These are phyloP conservation scores for Arthrocladium fulminans DNA, from an alignment of 2,329 filamentous ascomycete genomes.

Conservation along the genomic window DNA sequence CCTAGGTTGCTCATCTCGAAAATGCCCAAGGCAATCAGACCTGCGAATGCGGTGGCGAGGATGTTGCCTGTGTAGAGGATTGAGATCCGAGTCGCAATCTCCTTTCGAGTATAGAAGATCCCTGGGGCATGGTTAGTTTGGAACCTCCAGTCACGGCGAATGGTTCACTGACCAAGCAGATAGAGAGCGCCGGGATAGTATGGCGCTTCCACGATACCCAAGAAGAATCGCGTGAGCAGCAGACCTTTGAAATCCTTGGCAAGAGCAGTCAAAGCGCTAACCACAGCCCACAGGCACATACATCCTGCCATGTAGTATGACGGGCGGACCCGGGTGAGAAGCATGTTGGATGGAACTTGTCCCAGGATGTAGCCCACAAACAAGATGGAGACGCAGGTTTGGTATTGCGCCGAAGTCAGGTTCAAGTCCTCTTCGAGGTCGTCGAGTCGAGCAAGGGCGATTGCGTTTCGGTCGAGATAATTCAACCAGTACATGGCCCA, in stretches of 20 bases:
- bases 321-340: slow-evolving; percentile 10
- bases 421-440: slow-evolving; percentile 24
- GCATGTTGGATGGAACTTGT: slow-evolving; percentile 20
- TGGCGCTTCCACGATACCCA: slow-evolving; percentile 32
- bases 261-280: slow-evolving; percentile 29
- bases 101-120: slow-evolving; percentile 58
- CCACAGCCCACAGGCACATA: slow-evolving; percentile 29
- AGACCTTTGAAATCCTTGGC: slow-evolving; percentile 34
- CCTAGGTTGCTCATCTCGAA: slow-evolving; percentile 49
- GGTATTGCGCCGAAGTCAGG: slow-evolving; percentile 24
- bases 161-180: slow-evolving; percentile 36
- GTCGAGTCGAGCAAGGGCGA: slow-evolving; percentile 26
- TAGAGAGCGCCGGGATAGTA: slow-evolving; percentile 58
- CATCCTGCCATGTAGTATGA: slow-evolving; percentile 31
- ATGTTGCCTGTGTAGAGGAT: slow-evolving; percentile 53
- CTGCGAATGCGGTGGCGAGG: slow-evolving; percentile 52
- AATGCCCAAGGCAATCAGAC: slow-evolving; percentile 51
- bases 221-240: slow-evolving; percentile 33
- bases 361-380: slow-evolving; percentile 23
- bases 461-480: slow-evolving; percentile 29
- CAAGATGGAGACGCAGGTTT: slow-evolving; percentile 26
- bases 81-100: slow-evolving; percentile 46
- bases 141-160: background rate
- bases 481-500: slow-evolving; percentile 31
- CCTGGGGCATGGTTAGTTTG: background rate